Conservation (phyloP, 495 filamentous ascomycete species). For the Ramalina intermedia region DNA sequence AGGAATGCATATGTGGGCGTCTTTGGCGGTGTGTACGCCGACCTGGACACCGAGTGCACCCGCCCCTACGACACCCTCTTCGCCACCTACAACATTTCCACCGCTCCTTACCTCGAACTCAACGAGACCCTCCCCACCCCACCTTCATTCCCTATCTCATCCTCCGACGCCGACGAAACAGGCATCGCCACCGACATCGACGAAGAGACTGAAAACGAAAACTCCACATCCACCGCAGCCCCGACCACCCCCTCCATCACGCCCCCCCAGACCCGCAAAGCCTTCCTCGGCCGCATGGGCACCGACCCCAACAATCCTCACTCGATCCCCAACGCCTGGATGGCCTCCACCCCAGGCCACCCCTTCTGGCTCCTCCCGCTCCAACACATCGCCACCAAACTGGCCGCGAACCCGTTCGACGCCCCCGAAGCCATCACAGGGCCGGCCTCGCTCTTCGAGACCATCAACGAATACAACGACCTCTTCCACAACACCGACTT, state of each 20-base stretch:
- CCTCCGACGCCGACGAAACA: too few species aligned
- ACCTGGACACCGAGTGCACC: slow-evolving; percentile 17
- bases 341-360: slow-evolving; percentile 15
- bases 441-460: slow-evolving; percentile 3
- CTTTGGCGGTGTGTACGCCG: slow-evolving; percentile 16
- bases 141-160: too few species aligned
- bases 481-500: slow-evolving; percentile 1
- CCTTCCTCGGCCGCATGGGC: slow-evolving; percentile 16
- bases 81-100: slow-evolving; percentile 6
- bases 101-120: neutral
- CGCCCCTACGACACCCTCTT: slow-evolving; percentile 8
- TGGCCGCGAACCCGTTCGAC: neutral
- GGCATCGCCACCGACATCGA: neutral
- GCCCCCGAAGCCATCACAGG: slow-evolving; percentile 8
- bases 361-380: slow-evolving; percentile 15
- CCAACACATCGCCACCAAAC: neutral
- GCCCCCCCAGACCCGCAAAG: neutral
- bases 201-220: neutral
- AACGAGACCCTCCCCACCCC: neutral
- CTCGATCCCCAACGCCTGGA: slow-evolving; percentile 16
- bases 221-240: neutral
- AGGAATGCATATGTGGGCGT: slow-evolving; percentile 14
- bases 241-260: neutral
- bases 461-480: slow-evolving; percentile 3
- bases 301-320: slow-evolving; percentile 7